Evolutionary conservation across 176 grass and related monocot genomes (phyloP).

Genomic region (Stipa capillata): DNA sequence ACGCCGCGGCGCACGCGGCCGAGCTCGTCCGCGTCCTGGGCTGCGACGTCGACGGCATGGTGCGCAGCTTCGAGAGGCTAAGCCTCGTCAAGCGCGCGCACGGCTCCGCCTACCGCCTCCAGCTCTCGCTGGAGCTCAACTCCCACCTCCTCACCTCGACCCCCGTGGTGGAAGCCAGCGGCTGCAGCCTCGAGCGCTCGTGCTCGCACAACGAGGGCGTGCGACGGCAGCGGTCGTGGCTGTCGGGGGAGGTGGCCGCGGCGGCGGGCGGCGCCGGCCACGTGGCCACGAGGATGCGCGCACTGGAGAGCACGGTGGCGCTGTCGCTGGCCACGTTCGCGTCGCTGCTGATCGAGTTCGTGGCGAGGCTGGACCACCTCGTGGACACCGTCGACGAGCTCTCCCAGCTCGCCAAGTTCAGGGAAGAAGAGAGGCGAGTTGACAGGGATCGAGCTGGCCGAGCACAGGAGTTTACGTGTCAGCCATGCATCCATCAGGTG

Average conservation of each 20-base stretch:
- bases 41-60: slow-evolving; percentile 30
- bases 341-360: slow-evolving; percentile 47
- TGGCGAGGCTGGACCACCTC: slow-evolving; percentile 44
- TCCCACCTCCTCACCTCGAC: slow-evolving; percentile 18
- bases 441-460: not conserved
- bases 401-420: slow-evolving; percentile 31
- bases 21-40: slow-evolving; percentile 35
- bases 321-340: slow-evolving; percentile 40
- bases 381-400: slow-evolving; percentile 46
- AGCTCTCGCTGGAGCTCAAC: slow-evolving; percentile 33
- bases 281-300: slow-evolving; percentile 4
- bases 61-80: slow-evolving; percentile 13
- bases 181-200: no score
- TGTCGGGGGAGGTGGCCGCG: slow-evolving; percentile 24
- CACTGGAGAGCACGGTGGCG: slow-evolving; percentile 26
- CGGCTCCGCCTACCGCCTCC: slow-evolving; percentile 28
- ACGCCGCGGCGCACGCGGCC: slow-evolving; percentile 18
- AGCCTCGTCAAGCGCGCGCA: slow-evolving; percentile 36
- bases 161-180: no score
- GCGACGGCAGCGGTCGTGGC: slow-evolving; percentile 41
- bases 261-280: no score
- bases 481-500: no score
- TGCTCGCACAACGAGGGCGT: no score
- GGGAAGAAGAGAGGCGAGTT: not conserved
- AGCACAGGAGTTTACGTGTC: no score